phyloP scores from a whole-genome alignment of 306 rosid species.

The Pyrus pyrifolia region DNA sequence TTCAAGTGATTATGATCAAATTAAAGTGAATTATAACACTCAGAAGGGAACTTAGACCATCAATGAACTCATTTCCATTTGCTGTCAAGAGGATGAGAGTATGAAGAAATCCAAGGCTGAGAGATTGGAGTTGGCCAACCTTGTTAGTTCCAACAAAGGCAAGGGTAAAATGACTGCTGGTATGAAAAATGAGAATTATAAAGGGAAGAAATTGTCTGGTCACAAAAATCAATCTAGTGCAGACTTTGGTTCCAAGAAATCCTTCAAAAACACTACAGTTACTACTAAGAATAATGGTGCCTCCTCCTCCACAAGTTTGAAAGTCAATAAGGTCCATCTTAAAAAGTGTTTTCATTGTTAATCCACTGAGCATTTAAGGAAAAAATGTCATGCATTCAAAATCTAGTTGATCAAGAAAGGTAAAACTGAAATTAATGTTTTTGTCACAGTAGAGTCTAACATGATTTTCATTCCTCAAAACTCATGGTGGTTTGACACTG shows the following conservation, averaged over 20 bases:
- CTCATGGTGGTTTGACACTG: too few species aligned
- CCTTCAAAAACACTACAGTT: background rate
- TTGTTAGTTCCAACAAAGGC: background rate
- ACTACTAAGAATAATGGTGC: background rate
- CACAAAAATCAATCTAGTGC: too few species aligned
- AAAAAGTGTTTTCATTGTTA: background rate
- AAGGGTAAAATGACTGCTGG: too few species aligned
- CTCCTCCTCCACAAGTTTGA: background rate
- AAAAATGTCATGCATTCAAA: background rate
- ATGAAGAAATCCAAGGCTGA: background rate
- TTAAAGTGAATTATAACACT: background rate
- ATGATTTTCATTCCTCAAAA: too few species aligned
- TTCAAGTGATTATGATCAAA: background rate
- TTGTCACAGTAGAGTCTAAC: too few species aligned
- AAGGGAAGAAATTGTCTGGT: too few species aligned
- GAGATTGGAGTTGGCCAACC: background rate
- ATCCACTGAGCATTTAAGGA: background rate
- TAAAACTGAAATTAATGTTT: too few species aligned
- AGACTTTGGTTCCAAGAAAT: background rate
- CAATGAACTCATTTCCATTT: background rate
- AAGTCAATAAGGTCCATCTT: too few species aligned
- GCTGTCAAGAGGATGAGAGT: background rate
- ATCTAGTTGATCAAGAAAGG: background rate
- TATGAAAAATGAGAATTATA: too few species aligned
- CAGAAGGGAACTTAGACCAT: background rate